Conservation (phyloP, 164 flowering plant genomes). For the Dillenia turbinata region DNA sequence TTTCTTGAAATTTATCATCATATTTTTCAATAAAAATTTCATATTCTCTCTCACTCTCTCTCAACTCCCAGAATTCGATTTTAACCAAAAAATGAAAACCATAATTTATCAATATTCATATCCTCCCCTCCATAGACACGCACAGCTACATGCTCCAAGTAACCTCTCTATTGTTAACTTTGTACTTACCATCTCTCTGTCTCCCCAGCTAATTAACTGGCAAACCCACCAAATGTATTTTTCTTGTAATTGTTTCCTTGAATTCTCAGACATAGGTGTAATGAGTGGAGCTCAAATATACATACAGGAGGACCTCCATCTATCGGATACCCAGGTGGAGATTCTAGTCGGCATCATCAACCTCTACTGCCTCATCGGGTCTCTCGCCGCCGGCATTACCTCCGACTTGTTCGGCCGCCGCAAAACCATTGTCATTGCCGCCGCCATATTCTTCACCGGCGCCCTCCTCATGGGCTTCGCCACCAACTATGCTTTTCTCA, state of each 20-base stretch:
- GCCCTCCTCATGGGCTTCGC: constrained; percentile 33
- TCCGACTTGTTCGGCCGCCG: constrained; percentile 39
- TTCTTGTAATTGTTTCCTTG: not conserved
- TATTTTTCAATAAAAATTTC: no score
- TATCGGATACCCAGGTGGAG: constrained; percentile 22
- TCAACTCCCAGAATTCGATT: not conserved
- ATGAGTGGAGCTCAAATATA: constrained; percentile 11
- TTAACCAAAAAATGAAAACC: not conserved
- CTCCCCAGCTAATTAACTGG: not conserved
- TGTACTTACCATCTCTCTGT: constrained; percentile 3
- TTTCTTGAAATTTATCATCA: no score
- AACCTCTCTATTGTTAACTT: constrained; percentile 3
- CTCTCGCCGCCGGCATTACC: constrained; percentile 23
- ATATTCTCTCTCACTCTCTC: not conserved
- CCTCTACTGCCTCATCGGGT: constrained; percentile 26
- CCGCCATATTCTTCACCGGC: constrained; percentile 29
- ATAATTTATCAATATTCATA: no score
- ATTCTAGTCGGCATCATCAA: constrained; percentile 22
- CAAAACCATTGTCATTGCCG: constrained; percentile 28
- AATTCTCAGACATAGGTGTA: constrained; percentile 1
- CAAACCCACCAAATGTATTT: constrained; percentile 3
- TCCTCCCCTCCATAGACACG: no score
- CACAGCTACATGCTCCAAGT: not conserved
- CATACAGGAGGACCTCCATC: constrained; percentile 24
- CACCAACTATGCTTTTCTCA: constrained; percentile 25